Base-by-base conservation (phyloP, 2,329 filamentous ascomycete species). In the Scortechinia acanthostroma region DNA sequence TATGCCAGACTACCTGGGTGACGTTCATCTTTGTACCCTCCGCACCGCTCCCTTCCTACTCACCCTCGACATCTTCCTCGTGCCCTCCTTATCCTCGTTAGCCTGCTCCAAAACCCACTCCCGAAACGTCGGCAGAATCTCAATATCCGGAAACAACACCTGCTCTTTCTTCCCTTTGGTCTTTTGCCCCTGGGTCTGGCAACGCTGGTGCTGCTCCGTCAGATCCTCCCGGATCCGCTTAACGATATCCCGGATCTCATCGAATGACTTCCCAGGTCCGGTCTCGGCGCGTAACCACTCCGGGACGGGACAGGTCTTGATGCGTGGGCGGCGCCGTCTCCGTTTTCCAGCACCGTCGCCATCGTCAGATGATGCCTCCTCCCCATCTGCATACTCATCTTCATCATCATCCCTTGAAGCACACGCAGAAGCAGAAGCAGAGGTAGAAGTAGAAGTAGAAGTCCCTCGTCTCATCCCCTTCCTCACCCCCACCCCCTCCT, bases 81-180 rank as follows among this genome's bases (percentile, higher is more conserved):
- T n/a, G n/a, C n/a, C n/a, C n/a, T n/a, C n/a, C n/a, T n/a, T n/a
- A n/a, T n/a, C n/a, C n/a, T n/a, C n/a, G n/a, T n/a, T n/a, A n/a
- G n/a, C n/a, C n/a, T n/a, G n/a, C 25, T 30, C 25, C 10, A 30
- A 30, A 10, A 30, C 25, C 25, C 25, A 30, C 25, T n/a, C 25
- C 25, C 17, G 35, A 19, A 40, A 40, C 17, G 6, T 19, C 35
- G 35, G 35, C 35, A 40, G 17, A 19, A 40, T 40, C 35, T 40
- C 35, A 40, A 40, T 40, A 40, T 40, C 35, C 6, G 35, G 35
- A 40, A 40, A 40, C 35, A 13, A 17, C 13, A 40, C 17, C 17
- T 40, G 13, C 17, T 40, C 20, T 17, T 40, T 40, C 25, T n/a
- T 30, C 25, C 25, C 25, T n/a, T n/a, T n/a, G n/a, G n/a, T n/a